phyloP scores from a whole-genome alignment of 106 monocot genomes.

The Allium cepa region DNA sequence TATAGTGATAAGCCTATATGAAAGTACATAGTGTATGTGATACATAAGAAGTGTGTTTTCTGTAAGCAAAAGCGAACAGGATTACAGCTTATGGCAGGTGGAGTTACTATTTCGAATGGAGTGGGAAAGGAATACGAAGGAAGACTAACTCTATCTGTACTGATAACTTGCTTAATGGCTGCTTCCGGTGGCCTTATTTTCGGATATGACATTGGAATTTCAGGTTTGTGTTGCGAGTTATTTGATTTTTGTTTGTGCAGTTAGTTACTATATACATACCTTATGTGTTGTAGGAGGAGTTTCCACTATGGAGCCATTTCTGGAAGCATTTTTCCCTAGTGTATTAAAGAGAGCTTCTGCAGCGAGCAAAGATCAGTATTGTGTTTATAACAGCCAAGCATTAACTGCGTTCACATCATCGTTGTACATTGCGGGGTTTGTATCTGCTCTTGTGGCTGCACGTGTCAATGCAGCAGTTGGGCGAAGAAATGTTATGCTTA shows the following conservation, averaged over 20 bases:
- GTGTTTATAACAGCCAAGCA: not conserved
- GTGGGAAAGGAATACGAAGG: not conserved
- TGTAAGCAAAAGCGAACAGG: too few relatives aligned
- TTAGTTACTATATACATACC: not conserved
- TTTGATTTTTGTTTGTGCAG: not conserved
- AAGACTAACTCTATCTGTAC: not conserved
- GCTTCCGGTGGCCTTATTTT: conserved; percentile 13
- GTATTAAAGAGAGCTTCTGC: not conserved
- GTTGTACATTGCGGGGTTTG: not conserved
- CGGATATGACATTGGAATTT: conserved; percentile 11
- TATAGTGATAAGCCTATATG: too few relatives aligned
- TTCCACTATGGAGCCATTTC: conserved; percentile 5
- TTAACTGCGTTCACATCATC: conserved; percentile 5
- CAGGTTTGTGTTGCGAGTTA: not conserved
- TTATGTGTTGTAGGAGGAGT: not conserved
- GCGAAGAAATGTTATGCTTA: conserved; percentile 2
- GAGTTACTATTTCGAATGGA: too few relatives aligned
- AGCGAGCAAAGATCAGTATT: not conserved
- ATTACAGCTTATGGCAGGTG: too few relatives aligned
- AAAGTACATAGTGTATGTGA: too few relatives aligned
- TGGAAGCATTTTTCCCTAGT: conserved; percentile 3
- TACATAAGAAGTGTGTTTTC: too few relatives aligned
- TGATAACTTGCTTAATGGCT: conserved; percentile 1
- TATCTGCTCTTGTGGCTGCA: not conserved
- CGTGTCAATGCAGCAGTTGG: not conserved